Percentiles rank a stretch among this genome's conserved stretches.
Conservation (phyloP, 495 filamentous ascomycete genomes). For the Choiromyces venosus region DNA sequence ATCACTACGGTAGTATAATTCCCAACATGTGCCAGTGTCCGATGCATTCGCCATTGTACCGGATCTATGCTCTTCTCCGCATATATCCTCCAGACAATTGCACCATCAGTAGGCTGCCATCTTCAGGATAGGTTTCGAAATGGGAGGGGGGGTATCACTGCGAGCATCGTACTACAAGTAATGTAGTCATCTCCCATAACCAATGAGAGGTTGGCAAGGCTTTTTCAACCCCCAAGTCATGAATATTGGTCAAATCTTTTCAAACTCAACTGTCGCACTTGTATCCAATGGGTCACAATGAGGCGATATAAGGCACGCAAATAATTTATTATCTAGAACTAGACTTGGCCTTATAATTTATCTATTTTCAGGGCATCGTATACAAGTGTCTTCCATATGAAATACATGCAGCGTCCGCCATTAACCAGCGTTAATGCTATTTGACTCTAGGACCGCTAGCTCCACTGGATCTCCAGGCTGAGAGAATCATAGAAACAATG, state of each 20-base stretch:
- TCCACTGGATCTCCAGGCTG: conserved; percentile 85
- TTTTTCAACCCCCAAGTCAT: background rate
- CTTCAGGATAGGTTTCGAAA: too few relatives aligned
- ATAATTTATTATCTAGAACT: background rate
- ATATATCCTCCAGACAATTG: too few relatives aligned
- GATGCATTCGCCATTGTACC: too few relatives aligned
- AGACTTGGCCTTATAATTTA: background rate
- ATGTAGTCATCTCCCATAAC: background rate
- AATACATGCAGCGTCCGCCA: background rate
- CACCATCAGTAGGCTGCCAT: too few relatives aligned
- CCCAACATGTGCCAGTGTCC: too few relatives aligned
- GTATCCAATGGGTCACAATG: background rate
- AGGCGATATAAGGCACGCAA: background rate
- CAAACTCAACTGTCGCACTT: background rate
- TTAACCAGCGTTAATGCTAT: background rate
- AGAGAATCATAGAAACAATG: conserved; percentile 82
- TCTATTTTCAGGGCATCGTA: background rate
- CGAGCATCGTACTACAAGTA: too few relatives aligned
- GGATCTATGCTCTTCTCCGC: background rate
- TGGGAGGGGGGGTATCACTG: too few relatives aligned
- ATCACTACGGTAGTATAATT: too few relatives aligned
- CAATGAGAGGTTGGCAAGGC: background rate
- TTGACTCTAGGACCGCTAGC: conserved; percentile 47
- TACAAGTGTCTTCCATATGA: background rate
- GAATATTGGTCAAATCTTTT: background rate